Conservation (phyloP, 1,284 basidiomycete species). For the Tilletia indica region DNA sequence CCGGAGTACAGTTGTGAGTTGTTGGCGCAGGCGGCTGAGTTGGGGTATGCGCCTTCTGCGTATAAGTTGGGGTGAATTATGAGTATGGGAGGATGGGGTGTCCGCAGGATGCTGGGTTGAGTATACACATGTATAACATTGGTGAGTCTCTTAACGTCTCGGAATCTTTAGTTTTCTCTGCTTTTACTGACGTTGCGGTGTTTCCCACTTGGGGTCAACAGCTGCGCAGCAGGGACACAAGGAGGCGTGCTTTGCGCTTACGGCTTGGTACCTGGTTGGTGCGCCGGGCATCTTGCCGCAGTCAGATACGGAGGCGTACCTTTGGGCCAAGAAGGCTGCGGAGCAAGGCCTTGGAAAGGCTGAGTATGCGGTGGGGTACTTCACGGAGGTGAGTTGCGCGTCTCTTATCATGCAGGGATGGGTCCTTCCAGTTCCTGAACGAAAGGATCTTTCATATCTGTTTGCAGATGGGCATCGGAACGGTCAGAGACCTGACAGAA, state of each 20-base stretch:
- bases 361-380: constrained; percentile 91
- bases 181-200: constrained; percentile 18
- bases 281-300: constrained; percentile 95
- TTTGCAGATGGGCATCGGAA: constrained; percentile 57
- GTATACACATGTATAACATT: constrained; percentile 87
- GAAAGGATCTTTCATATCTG: neutral
- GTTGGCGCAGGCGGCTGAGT: constrained; percentile 87
- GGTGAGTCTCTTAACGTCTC: constrained; percentile 19
- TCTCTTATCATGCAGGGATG: no score
- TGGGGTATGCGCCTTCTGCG: constrained; percentile 93
- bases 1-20: constrained; percentile 92
- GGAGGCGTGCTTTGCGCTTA: constrained; percentile 95
- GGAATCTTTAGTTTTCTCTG: constrained; percentile 12
- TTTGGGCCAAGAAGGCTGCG: constrained; percentile 56
- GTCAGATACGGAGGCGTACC: constrained; percentile 92
- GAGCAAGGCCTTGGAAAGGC: constrained; percentile 55
- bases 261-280: constrained; percentile 98
- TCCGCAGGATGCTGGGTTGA: constrained; percentile 92
- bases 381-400: constrained; percentile 66
- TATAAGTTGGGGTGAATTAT: constrained; percentile 95
- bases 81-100: constrained; percentile 99
- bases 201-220: neutral
- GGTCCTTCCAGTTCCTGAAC: no score
- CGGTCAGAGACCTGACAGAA: constrained; percentile 55
- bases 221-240: constrained; percentile 95